Conservation (phyloP, 805 yeast genomes). For the Peterozyma xylosa region DNA sequence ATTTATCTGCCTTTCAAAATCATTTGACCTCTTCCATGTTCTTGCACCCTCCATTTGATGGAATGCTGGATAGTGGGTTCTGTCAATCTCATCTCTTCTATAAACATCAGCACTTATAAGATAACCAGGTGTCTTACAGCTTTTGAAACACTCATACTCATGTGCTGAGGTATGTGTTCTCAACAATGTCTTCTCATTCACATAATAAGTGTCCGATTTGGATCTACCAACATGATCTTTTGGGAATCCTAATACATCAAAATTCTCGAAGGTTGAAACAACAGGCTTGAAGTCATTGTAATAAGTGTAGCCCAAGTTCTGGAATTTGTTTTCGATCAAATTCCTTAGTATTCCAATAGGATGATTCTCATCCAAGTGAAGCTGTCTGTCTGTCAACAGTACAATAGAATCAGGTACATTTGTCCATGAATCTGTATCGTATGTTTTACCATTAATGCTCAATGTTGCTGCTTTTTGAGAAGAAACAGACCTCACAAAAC, state of each 20-base stretch:
- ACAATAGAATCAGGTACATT: conserved; percentile 75
- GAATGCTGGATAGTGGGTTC: conserved; percentile 94
- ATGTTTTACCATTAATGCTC: conserved; percentile 40
- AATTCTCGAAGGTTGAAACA: conserved; percentile 77
- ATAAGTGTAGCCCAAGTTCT: conserved; percentile 63
- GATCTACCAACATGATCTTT: conserved; percentile 89
- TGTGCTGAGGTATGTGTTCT: conserved; percentile 98
- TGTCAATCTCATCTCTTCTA: conserved; percentile 89
- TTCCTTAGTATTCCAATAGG: conserved; percentile 84
- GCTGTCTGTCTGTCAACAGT: conserved; percentile 58
- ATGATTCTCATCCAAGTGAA: conserved; percentile 70
- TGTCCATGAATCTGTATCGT: conserved; percentile 70
- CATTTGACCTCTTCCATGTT: conserved; percentile 53
- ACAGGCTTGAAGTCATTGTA: conserved; percentile 78
- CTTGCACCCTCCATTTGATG: conserved; percentile 98
- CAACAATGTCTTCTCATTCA: conserved; percentile 63
- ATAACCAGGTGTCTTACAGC: conserved; percentile 71
- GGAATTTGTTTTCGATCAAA: conserved; percentile 63
- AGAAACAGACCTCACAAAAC: neutral
- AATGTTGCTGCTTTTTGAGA: conserved; percentile 19
- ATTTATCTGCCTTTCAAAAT: conserved; percentile 35
- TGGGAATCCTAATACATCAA: conserved; percentile 90
- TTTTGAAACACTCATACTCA: conserved; percentile 76
- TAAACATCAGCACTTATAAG: conserved; percentile 94
- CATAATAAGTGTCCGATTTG: conserved; percentile 85